A percentile compares a stretch with the other conserved stretches of the same genome.
phyloP scores from a whole-genome alignment of 2,329 filamentous ascomycete genomes.

The Claviceps pazoutovae region DNA sequence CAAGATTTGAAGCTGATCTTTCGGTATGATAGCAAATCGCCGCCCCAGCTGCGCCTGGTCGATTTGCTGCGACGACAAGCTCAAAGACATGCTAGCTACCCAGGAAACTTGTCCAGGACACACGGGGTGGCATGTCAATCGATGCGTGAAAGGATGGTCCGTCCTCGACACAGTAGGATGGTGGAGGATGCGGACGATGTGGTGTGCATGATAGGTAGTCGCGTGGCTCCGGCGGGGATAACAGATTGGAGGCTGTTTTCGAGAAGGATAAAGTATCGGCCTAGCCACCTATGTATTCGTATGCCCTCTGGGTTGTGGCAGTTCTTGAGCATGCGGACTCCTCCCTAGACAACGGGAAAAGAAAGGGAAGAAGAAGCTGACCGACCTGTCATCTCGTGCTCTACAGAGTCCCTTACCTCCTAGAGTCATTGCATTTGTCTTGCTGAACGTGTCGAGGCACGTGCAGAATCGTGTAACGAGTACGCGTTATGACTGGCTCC shows the following conservation, averaged over 20 bases:
- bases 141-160: not conserved
- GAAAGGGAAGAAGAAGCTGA: too few relatives aligned
- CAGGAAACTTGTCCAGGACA: not conserved
- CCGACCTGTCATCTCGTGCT: too few relatives aligned
- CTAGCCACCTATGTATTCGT: too few relatives aligned
- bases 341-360: too few relatives aligned
- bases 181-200: not conserved
- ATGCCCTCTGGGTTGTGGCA: too few relatives aligned
- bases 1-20: slow-evolving; percentile 25
- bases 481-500: too few relatives aligned
- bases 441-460: too few relatives aligned
- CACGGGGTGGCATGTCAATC: not conserved
- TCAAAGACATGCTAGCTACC: slow-evolving; percentile 13
- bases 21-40: slow-evolving; percentile 20
- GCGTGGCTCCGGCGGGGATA: not conserved
- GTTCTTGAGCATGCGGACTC: too few relatives aligned
- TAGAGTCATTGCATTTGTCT: too few relatives aligned
- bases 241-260: not conserved
- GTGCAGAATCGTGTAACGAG: too few relatives aligned
- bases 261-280: too few relatives aligned
- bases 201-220: not conserved
- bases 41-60: slow-evolving; percentile 14
- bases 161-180: not conserved
- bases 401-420: too few relatives aligned
- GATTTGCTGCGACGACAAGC: slow-evolving; percentile 11